Conservation (phyloP, 352 stramenopile species). For the Phytophthora pluvialis region DNA sequence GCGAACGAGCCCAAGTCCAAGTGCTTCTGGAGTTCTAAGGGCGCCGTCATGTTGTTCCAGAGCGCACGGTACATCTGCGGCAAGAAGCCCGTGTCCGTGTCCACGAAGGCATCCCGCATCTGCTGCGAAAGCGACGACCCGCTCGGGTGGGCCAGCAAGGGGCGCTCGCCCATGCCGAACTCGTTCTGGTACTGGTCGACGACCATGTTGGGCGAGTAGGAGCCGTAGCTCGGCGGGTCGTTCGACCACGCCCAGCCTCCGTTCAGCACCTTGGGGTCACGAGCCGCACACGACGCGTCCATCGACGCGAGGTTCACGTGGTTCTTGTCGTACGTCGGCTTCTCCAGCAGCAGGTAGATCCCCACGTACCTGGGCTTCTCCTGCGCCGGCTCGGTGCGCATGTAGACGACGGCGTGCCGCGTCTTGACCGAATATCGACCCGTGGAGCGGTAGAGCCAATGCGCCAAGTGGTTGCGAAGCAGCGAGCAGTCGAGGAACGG, state of each 20-base stretch:
- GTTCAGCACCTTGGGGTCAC: slow-evolving; percentile 45
- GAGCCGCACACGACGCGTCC: slow-evolving; percentile 44
- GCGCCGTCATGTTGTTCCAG: slow-evolving; percentile 82
- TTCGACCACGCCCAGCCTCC: slow-evolving; percentile 86
- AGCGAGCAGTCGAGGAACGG: slow-evolving; percentile 76
- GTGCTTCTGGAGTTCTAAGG: slow-evolving; percentile 58
- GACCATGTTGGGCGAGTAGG: slow-evolving; percentile 80
- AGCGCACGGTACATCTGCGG: slow-evolving; percentile 70
- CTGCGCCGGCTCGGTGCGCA: slow-evolving; percentile 43
- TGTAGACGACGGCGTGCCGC: slow-evolving; percentile 73
- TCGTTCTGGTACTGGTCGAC: slow-evolving; percentile 83
- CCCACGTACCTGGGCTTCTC: slow-evolving; percentile 53
- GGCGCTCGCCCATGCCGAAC: slow-evolving; percentile 80
- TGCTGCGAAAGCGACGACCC: slow-evolving; percentile 64
- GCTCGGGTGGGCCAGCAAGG: slow-evolving; percentile 59
- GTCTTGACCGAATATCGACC: slow-evolving; percentile 73
- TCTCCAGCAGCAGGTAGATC: slow-evolving; percentile 82
- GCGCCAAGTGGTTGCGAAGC: slow-evolving; percentile 80
- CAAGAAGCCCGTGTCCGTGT: slow-evolving; percentile 61
- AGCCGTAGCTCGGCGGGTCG: slow-evolving; percentile 66
- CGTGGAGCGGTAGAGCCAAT: slow-evolving; percentile 77
- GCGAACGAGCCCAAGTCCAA: slow-evolving; percentile 75
- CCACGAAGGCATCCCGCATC: slow-evolving; percentile 81
- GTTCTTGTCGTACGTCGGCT: slow-evolving; percentile 73
- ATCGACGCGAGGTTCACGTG: slow-evolving; percentile 69